These are phyloP conservation scores for Imleria badia DNA, from an alignment of 768 basidiomycete species.

Conservation along the genomic window DNA sequence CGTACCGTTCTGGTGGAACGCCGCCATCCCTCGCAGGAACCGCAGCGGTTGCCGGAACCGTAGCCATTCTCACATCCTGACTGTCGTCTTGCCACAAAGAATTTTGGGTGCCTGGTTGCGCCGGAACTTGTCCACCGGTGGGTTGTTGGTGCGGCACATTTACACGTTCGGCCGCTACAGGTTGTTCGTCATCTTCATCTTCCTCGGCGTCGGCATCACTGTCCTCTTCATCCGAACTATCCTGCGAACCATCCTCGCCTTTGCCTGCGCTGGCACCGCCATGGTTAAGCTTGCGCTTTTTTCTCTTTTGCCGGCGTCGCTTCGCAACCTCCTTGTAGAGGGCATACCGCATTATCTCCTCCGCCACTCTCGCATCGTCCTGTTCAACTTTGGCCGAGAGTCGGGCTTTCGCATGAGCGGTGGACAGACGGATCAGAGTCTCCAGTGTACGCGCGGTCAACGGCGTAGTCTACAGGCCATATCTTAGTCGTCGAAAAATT, in stretches of 20 bases:
- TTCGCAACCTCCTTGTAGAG: conserved; percentile 97
- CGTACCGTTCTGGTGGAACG: conserved; percentile 60
- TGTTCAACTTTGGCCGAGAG: conserved; percentile 83
- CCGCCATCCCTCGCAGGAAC: conserved; percentile 41
- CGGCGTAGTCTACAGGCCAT: conserved; percentile 76
- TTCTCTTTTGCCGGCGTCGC: conserved; percentile 60
- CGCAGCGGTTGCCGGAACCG: conserved; percentile 40
- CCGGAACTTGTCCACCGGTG: conserved; percentile 24
- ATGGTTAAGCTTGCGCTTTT: conserved; percentile 84
- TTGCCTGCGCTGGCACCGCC: conserved; percentile 55
- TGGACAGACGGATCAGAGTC: conserved; percentile 96
- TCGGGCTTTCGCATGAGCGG: conserved; percentile 95
- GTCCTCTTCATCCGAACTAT: conserved; percentile 40
- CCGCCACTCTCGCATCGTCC: conserved; percentile 84
- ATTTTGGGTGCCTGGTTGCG: conserved; percentile 42
- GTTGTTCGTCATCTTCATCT: conserved; percentile 32
- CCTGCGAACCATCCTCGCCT: conserved; percentile 47
- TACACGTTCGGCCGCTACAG: conserved; percentile 46
- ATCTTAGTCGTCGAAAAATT: conserved; percentile 8
- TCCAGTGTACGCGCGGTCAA: conserved; percentile 98
- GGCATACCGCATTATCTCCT: conserved; percentile 95
- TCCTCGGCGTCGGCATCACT: conserved; percentile 44
- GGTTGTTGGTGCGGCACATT: conserved; percentile 40
- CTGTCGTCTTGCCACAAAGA: conserved; percentile 68
- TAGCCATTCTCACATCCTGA: conserved; percentile 64